Evolutionary conservation across 306 rosid species (phyloP).

Genomic region (Erythrophleum fordii): DNA sequence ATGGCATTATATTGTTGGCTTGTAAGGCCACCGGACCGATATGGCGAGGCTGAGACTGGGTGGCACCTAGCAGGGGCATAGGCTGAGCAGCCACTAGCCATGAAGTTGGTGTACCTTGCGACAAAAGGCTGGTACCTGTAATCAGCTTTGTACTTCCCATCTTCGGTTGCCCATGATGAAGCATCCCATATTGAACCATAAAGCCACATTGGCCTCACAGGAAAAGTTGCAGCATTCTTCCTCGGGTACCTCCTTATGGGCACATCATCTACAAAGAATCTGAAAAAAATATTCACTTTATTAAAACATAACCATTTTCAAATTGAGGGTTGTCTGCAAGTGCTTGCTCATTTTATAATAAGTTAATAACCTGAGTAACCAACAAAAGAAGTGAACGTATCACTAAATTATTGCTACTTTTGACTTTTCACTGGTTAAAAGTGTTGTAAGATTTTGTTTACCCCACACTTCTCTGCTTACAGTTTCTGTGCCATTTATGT

Average conservation of each 20-base stretch:
- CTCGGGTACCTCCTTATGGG: conserved; percentile 90
- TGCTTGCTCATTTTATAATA: conserved; percentile 14
- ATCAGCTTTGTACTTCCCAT: conserved; percentile 97
- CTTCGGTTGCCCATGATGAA: conserved; percentile 99
- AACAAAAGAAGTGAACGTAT: neutral
- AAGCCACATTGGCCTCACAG: conserved; percentile 95
- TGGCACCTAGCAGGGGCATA: conserved; percentile 70
- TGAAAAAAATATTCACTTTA: conserved; percentile 39
- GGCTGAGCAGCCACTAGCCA: conserved; percentile 87
- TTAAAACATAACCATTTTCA: no score
- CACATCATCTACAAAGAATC: conserved; percentile 96
- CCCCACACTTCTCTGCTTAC: conserved; percentile 44
- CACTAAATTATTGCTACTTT: conserved; percentile 39
- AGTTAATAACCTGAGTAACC: neutral
- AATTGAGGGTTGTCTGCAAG: neutral
- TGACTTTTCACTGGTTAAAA: conserved; percentile 26
- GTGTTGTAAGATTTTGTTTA: conserved; percentile 33
- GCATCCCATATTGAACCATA: conserved; percentile 99
- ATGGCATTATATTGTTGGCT: conserved; percentile 62
- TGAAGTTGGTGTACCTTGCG: conserved; percentile 75
- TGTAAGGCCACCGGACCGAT: conserved; percentile 74
- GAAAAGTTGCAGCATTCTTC: conserved; percentile 78
- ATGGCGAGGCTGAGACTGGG: conserved; percentile 80
- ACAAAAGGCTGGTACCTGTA: conserved; percentile 91
- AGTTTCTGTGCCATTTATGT: conserved; percentile 40